phyloP scores from a whole-genome alignment of 2,329 filamentous ascomycete species.

The Byssothecium circinans region DNA sequence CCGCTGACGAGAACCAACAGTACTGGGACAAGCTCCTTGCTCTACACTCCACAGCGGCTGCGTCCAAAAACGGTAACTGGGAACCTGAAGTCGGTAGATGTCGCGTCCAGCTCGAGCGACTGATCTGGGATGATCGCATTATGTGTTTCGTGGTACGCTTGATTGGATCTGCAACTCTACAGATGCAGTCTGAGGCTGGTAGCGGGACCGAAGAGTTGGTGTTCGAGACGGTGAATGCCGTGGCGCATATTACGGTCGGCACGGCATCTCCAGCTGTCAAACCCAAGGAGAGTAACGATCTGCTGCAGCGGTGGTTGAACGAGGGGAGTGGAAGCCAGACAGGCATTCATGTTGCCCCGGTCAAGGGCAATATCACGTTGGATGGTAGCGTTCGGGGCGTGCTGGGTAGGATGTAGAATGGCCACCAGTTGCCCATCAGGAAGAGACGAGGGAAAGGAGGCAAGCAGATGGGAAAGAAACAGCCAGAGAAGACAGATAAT shows the following conservation, averaged over 20 bases:
- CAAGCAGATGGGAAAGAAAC: too few relatives aligned
- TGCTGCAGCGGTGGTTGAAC: slow-evolving; percentile 75
- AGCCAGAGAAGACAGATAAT: too few relatives aligned
- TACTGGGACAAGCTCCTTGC: slow-evolving; percentile 74
- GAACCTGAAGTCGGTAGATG: slow-evolving; percentile 64
- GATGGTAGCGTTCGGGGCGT: slow-evolving; percentile 57
- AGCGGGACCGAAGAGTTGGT: slow-evolving; percentile 50
- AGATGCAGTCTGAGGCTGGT: slow-evolving; percentile 20
- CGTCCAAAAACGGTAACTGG: slow-evolving; percentile 39
- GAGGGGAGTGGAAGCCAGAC: slow-evolving; percentile 54
- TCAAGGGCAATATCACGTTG: slow-evolving; percentile 58
- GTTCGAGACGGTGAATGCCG: slow-evolving; percentile 69
- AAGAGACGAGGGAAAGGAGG: too few relatives aligned
- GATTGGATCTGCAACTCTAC: slow-evolving; percentile 29
- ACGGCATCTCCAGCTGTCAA: slow-evolving; percentile 76
- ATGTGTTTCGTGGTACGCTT: slow-evolving; percentile 87
- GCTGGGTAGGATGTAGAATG: slow-evolving; percentile 29
- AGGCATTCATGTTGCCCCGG: slow-evolving; percentile 57
- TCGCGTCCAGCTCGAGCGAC: slow-evolving; percentile 61
- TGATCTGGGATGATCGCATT: slow-evolving; percentile 82
- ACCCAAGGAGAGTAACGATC: slow-evolving; percentile 89
- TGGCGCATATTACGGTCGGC: slow-evolving; percentile 88
- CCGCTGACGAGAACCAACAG: slow-evolving; percentile 61
- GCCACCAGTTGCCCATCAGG: too few relatives aligned
- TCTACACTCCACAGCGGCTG: slow-evolving; percentile 51